Evolutionary conservation across 202 grass and related monocot genomes (phyloP).

Genomic region (Carex arenaria): DNA sequence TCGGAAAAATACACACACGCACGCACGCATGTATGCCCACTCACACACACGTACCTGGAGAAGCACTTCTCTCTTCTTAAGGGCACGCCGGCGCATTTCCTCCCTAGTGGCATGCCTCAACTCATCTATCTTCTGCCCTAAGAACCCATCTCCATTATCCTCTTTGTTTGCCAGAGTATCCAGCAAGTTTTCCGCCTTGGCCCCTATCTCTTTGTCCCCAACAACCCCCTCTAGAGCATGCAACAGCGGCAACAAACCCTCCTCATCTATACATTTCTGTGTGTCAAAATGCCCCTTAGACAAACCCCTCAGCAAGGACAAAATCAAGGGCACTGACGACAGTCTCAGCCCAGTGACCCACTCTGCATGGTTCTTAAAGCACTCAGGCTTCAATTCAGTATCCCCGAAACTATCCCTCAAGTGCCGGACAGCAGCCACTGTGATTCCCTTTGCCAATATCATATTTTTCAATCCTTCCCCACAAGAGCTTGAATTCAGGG

Average conservation of each 20-base stretch:
- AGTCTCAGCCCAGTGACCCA: conserved; percentile 70
- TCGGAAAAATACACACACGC: background rate
- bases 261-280: conserved; percentile 89
- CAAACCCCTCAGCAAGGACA: conserved; percentile 88
- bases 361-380: conserved; percentile 73
- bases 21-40: conserved; percentile 4
- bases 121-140: conserved; percentile 71
- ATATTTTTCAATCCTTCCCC: conserved; percentile 95
- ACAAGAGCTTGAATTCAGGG: conserved; percentile 91
- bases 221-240: conserved; percentile 89
- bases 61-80: conserved; percentile 77
- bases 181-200: conserved; percentile 94
- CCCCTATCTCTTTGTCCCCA: conserved; percentile 94
- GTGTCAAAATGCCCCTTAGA: conserved; percentile 89
- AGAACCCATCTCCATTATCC: conserved; percentile 83
- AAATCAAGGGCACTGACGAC: conserved; percentile 75
- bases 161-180: conserved; percentile 96
- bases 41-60: conserved; percentile 49
- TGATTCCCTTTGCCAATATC: conserved; percentile 89
- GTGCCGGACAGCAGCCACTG: conserved; percentile 55
- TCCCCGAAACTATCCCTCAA: conserved; percentile 69
- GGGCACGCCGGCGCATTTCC: conserved; percentile 84
- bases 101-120: conserved; percentile 84
- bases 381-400: conserved; percentile 36
- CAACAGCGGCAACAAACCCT: conserved; percentile 77